Evolutionary conservation across 78 protist species (phyloP).

Genomic region (Emiliania huxleyi): DNA sequence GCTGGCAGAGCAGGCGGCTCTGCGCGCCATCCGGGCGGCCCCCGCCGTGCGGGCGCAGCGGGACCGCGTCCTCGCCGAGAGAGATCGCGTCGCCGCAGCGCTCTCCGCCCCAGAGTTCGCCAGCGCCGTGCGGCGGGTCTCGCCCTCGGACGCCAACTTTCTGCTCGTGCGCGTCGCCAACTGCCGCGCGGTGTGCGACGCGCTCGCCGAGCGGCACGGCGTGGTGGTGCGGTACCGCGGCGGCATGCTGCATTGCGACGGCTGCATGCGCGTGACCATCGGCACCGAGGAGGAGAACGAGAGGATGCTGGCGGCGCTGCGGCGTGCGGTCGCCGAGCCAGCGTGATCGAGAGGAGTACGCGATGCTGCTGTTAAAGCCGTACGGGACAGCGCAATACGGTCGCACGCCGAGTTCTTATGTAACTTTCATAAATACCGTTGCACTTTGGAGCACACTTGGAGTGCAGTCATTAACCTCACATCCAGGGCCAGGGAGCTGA

Average conservation of each 20-base stretch:
- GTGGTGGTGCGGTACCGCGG: neutral
- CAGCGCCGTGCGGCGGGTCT: neutral
- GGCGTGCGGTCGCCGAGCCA: neutral
- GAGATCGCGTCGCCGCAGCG: neutral
- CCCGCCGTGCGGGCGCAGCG: neutral
- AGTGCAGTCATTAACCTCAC: no score
- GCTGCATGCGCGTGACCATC: neutral
- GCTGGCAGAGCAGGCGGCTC: neutral
- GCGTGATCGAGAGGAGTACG: no score
- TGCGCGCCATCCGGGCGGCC: neutral
- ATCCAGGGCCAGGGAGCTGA: no score
- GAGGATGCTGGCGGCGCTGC: neutral
- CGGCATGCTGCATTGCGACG: neutral
- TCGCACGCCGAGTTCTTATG: no score
- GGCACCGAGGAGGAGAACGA: neutral
- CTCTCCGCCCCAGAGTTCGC: neutral
- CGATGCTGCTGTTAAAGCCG: no score
- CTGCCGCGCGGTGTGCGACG: neutral
- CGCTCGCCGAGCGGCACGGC: neutral
- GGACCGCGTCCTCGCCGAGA: neutral
- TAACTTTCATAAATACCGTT: no score
- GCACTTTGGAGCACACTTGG: no score
- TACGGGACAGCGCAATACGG: no score
- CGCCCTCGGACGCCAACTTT: neutral
- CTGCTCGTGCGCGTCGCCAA: neutral